Base-by-base conservation (phyloP, 139 green algal genomes). In the Volvox reticuliferus region DNA sequence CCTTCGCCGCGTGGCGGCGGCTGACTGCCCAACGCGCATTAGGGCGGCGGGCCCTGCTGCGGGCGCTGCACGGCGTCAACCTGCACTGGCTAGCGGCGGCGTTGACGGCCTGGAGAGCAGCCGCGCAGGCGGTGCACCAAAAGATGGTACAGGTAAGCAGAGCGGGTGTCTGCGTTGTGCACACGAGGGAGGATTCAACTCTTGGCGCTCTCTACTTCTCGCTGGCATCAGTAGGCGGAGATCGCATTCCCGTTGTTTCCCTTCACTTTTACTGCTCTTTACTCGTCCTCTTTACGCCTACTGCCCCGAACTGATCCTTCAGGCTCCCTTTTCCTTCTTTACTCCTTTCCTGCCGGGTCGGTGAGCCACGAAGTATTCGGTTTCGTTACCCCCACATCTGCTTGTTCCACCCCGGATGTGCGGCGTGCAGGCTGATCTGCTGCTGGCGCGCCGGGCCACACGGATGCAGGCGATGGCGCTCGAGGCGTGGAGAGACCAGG, bases 111-210 rank as follows among this genome's bases (percentile, higher is more conserved):
- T 89, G 68, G 85, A 36, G 85, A 14, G 69, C 28, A 22, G 85
- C 69, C 22, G 28, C 33, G n/a, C n/a, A 61, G 69, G 71, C 85
- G 0, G n/a, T 50, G 19, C 85, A n/a, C 21, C 75, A 78, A 3
- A n/a, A 19, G 30, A 32, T 76, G n/a, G 86, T 90, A 0, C 79
- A 86, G 78, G 78, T 84, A 26, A 67, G 65, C 44, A 55, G 44
- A 55, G 44, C 44, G 9, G 44, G 9, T 9, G 44, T 55, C 44
- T 14, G 44, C 44, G 44, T 55, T 55, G 44, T 55, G 44, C 9
- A 55, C 44, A 55, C 9, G 44, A 55, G 44, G 44, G 44, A n/a
- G 44, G 5, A 55, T 55, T 55, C 44, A 9, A 9, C 44, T 9
- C 44, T 55, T 55, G 44, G 44, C 44, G 44, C 44, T 55, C 44